These are phyloP conservation scores for Centrapalus pauciflorus DNA, from an alignment of 129 eudicot species.

Conservation along the genomic window DNA sequence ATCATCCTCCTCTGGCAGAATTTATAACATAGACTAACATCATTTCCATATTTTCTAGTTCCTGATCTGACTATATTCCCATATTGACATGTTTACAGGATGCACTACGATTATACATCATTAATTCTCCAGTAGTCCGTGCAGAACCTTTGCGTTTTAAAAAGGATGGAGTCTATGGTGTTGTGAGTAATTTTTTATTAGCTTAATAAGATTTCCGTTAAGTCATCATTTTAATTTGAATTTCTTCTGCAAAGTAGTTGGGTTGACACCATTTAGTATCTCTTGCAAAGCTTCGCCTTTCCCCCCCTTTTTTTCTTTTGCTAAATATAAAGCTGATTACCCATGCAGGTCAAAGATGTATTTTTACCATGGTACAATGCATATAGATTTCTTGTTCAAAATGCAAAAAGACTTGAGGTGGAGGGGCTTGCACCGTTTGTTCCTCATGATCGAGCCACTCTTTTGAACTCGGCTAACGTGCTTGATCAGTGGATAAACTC, in stretches of 20 bases:
- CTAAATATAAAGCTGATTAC: not conserved
- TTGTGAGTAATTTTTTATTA: conserved; percentile 44
- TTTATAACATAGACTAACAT: not conserved
- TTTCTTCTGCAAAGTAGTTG: not conserved
- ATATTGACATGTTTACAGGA: conserved; percentile 36
- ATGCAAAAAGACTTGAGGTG: conserved; percentile 77
- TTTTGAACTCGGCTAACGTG: conserved; percentile 65
- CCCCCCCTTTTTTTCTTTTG: not conserved
- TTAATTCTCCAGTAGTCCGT: conserved; percentile 93
- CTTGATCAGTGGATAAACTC: conserved; percentile 94
- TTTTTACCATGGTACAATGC: conserved; percentile 97
- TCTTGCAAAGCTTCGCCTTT: not conserved
- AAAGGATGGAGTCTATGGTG: conserved; percentile 81
- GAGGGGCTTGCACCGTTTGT: conserved; percentile 67
- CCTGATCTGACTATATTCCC: not conserved
- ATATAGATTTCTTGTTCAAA: conserved; percentile 85
- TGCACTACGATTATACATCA: conserved; percentile 75
- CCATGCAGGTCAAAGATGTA: conserved; percentile 71
- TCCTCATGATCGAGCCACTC: conserved; percentile 53
- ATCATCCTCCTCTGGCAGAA: not conserved
- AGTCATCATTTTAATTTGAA: not conserved
- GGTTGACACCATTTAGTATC: not conserved
- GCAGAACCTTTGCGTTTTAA: conserved; percentile 91
- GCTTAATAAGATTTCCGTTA: not conserved
- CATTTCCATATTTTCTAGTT: not conserved